Conservation (phyloP, 257 asterid genomes). For the Anisodus tanguticus region DNA sequence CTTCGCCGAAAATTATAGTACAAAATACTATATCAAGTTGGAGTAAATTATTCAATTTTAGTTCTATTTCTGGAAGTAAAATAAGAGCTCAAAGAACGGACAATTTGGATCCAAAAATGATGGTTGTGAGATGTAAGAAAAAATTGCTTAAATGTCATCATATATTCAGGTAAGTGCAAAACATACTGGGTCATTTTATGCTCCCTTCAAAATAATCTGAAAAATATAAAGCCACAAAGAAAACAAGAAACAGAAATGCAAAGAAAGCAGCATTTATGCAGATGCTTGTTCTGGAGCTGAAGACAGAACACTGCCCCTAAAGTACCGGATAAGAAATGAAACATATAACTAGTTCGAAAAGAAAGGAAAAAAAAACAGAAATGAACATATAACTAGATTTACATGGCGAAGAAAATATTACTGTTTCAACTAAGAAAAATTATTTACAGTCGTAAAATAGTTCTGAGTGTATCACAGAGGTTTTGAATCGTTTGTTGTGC, state of each 20-base stretch:
- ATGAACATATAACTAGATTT: background rate
- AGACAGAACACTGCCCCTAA: background rate
- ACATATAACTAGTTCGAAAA: background rate
- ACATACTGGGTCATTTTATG: background rate
- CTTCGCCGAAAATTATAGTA: too few species aligned
- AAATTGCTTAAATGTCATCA: background rate
- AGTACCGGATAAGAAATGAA: background rate
- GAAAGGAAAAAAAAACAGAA: background rate
- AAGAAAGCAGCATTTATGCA: background rate
- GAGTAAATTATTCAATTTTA: background rate
- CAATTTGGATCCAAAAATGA: background rate
- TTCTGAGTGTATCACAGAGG: slow-evolving; percentile 89
- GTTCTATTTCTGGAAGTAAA: background rate
- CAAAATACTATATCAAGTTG: background rate
- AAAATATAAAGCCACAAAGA: background rate
- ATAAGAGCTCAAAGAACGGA: background rate
- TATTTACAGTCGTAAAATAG: slow-evolving; percentile 76
- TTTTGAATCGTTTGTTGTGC: slow-evolving; percentile 93
- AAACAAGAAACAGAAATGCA: background rate
- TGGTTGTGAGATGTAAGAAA: background rate
- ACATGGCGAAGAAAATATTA: background rate
- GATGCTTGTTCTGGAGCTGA: slow-evolving; percentile 9
- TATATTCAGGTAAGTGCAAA: background rate
- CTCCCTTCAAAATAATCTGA: background rate
- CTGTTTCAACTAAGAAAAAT: background rate